Evolutionary conservation across 163 green algal species (phyloP).

Genomic region (Prototheca wickerhamii): DNA sequence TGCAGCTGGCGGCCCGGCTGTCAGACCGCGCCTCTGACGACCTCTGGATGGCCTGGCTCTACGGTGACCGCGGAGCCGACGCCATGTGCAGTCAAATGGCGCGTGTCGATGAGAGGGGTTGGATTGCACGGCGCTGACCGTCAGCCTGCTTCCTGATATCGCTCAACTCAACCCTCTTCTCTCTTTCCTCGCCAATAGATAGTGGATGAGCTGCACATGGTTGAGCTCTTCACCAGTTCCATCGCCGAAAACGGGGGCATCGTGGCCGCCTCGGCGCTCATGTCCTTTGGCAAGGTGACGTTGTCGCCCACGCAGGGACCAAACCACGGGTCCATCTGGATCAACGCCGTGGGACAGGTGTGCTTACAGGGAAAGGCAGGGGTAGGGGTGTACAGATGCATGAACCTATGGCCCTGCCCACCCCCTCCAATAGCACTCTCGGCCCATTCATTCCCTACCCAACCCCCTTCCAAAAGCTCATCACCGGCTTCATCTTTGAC

Average conservation of each 20-base stretch:
- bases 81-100: constrained; percentile 1
- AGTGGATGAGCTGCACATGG: constrained; percentile 18
- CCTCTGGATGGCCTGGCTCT: constrained; percentile 9
- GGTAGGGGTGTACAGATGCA: too few species aligned
- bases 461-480: constrained; percentile 8
- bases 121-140: neutral
- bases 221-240: constrained; percentile 11
- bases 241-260: constrained; percentile 32
- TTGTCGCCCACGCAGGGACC: constrained; percentile 3
- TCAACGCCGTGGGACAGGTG: constrained; percentile 20
- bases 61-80: constrained; percentile 15
- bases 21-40: constrained; percentile 10
- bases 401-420: too few species aligned
- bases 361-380: too few species aligned
- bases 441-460: neutral
- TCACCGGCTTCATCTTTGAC: constrained; percentile 22
- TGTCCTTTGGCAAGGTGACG: constrained; percentile 31
- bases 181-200: constrained; percentile 3
- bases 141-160: neutral
- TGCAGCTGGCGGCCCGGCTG: constrained; percentile 14
- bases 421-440: neutral
- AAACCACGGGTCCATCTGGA: constrained; percentile 30
- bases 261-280: constrained; percentile 28
- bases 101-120: neutral
- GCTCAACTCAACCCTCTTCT: neutral